These are phyloP conservation scores for Boletus pseudo-olivaceus DNA, from an alignment of 768 basidiomycete genomes.

Conservation along the genomic window DNA sequence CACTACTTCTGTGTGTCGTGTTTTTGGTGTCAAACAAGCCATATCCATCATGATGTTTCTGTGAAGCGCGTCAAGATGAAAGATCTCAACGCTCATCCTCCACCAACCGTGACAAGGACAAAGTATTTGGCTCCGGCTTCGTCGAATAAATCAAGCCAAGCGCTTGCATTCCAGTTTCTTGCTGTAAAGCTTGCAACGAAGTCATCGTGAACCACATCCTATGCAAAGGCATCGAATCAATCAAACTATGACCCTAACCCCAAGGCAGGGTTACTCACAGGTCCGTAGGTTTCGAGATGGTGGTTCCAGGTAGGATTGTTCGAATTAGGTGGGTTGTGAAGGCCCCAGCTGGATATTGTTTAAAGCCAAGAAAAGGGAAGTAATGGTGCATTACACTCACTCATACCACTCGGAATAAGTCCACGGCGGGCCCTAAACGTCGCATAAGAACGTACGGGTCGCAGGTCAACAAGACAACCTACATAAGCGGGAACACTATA, in stretches of 20 bases:
- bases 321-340: constrained; percentile 35
- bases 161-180: constrained; percentile 49
- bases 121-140: constrained; percentile 61
- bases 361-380: too few relatives aligned
- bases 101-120: constrained; percentile 48
- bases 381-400: constrained; percentile 30
- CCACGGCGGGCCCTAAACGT: constrained; percentile 35
- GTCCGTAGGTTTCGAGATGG: constrained; percentile 48
- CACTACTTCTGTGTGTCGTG: constrained; percentile 48
- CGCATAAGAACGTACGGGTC: background rate
- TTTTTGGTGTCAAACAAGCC: constrained; percentile 53
- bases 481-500: constrained; percentile 47
- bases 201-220: constrained; percentile 54
- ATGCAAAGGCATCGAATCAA: background rate
- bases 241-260: background rate
- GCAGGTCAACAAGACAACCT: background rate
- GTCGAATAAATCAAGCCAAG: constrained; percentile 53
- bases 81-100: background rate
- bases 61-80: background rate
- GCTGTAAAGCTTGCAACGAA: constrained; percentile 55
- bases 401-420: constrained; percentile 56
- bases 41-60: constrained; percentile 66
- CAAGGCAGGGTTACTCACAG: background rate
- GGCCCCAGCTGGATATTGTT: constrained; percentile 30
- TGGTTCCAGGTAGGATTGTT: constrained; percentile 46